phyloP scores from a whole-genome alignment of 2,329 filamentous ascomycete species.

The Cytospora chrysosperma region DNA sequence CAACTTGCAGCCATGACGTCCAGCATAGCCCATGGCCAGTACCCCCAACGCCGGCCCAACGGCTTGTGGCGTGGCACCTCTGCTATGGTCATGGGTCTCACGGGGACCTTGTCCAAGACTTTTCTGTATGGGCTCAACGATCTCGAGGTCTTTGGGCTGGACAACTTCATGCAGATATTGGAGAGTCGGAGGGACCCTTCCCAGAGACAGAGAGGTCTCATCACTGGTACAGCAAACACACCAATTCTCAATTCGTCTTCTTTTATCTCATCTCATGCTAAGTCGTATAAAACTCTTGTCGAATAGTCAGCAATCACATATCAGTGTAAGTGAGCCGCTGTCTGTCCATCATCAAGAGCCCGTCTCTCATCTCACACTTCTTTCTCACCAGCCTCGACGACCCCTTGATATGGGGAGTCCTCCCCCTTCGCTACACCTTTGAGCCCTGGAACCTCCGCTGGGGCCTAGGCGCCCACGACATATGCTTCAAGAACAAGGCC shows the following conservation, averaged over 20 bases:
- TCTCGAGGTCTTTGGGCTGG: conserved; percentile 74
- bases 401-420: conserved; percentile 86
- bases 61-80: conserved; percentile 72
- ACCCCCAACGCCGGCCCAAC: conserved; percentile 46
- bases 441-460: conserved; percentile 77
- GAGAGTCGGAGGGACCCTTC: conserved; percentile 69
- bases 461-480: conserved; percentile 89
- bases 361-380: background rate
- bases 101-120: conserved; percentile 66
- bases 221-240: conserved; percentile 64
- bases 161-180: conserved; percentile 71
- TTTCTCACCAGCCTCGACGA: conserved; percentile 73
- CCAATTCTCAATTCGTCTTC: conserved; percentile 1
- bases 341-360: too few species aligned
- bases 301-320: conserved; percentile 79
- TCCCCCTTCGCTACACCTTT: conserved; percentile 73
- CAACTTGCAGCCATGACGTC: conserved; percentile 15
- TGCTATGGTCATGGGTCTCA: conserved; percentile 70
- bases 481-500: conserved; percentile 84
- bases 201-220: conserved; percentile 69
- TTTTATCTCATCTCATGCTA: conserved; percentile 2
- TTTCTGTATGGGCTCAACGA: conserved; percentile 76
- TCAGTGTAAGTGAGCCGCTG: conserved; percentile 70
- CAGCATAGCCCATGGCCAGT: conserved; percentile 23
- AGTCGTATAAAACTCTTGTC: conserved; percentile 7